A percentile compares a stretch with the other conserved stretches of the same genome.
Conservation (phyloP, 2,329 filamentous ascomycete species). For the Paramyrothecium sp. region DNA sequence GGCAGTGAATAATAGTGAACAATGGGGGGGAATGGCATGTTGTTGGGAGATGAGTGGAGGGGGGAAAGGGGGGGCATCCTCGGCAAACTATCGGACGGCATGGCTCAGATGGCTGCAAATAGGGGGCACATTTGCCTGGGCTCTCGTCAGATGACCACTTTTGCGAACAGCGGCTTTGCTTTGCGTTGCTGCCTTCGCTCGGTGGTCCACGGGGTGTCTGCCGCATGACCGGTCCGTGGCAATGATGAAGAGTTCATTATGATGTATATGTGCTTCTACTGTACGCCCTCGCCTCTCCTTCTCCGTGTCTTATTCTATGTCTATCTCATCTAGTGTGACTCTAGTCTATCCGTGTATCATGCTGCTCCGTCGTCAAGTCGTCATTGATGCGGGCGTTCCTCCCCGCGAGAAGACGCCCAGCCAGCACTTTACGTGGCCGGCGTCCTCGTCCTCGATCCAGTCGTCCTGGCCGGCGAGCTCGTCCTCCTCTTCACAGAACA, state of each 20-base stretch:
- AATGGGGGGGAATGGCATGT: background rate
- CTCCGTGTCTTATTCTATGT: background rate
- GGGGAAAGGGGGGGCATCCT: background rate
- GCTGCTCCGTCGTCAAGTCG: conserved; percentile 3
- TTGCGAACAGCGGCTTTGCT: background rate
- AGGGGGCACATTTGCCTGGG: background rate
- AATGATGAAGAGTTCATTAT: background rate
- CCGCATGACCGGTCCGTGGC: background rate
- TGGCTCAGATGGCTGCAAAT: background rate
- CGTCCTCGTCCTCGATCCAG: conserved; percentile 59
- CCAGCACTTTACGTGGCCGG: conserved; percentile 61
- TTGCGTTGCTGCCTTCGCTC: background rate
- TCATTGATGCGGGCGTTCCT: conserved; percentile 18
- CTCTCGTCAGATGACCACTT: background rate
- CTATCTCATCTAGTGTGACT: background rate
- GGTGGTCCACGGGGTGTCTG: background rate
- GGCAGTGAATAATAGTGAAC: background rate
- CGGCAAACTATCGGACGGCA: background rate
- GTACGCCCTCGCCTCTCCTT: no score
- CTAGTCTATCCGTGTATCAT: background rate
- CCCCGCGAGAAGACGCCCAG: conserved; percentile 57
- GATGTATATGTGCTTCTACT: no score
- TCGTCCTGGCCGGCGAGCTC: conserved; percentile 69
- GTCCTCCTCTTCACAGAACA: conserved; percentile 58
- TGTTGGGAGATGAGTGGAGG: background rate